Percentiles rank a stretch among this genome's conserved stretches.
These are phyloP conservation scores for Neurospora sp. DNA, from an alignment of 495 filamentous ascomycete genomes.

Conservation along the genomic window DNA sequence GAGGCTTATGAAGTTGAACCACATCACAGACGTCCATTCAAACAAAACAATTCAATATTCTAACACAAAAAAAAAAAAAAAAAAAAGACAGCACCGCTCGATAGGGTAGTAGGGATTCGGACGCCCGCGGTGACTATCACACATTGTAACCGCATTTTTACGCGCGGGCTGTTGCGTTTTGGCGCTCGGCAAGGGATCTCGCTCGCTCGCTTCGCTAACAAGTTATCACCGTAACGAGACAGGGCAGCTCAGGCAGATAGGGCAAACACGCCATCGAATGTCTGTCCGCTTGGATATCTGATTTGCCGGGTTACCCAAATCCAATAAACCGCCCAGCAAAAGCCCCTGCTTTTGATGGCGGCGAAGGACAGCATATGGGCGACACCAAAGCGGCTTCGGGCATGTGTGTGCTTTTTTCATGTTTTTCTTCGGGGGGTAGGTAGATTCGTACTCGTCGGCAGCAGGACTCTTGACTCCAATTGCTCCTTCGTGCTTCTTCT, in stretches of 20 bases:
- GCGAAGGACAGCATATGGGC: not conserved
- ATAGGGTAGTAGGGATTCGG: not conserved
- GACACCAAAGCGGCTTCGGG: not conserved
- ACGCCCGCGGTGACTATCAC: not conserved
- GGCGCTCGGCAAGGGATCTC: not conserved
- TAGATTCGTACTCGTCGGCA: not conserved
- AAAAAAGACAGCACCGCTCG: not conserved
- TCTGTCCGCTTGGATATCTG: not conserved
- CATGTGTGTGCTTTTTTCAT: not conserved
- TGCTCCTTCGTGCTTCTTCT: not conserved
- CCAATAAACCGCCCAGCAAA: not conserved
- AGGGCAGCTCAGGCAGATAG: not conserved
- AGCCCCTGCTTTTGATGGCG: not conserved
- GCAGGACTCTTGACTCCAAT: not conserved
- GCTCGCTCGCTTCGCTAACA: not conserved
- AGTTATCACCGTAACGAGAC: not conserved
- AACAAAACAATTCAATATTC: not conserved
- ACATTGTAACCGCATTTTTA: not conserved
- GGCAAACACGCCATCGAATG: not conserved
- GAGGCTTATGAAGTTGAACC: not conserved
- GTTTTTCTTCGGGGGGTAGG: not conserved
- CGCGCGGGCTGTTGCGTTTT: not conserved
- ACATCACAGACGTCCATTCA: not conserved
- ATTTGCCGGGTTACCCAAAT: not conserved
- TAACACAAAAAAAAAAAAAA: not conserved